Conservation (phyloP, 805 yeast genomes). For the Lachancea meyersii region DNA sequence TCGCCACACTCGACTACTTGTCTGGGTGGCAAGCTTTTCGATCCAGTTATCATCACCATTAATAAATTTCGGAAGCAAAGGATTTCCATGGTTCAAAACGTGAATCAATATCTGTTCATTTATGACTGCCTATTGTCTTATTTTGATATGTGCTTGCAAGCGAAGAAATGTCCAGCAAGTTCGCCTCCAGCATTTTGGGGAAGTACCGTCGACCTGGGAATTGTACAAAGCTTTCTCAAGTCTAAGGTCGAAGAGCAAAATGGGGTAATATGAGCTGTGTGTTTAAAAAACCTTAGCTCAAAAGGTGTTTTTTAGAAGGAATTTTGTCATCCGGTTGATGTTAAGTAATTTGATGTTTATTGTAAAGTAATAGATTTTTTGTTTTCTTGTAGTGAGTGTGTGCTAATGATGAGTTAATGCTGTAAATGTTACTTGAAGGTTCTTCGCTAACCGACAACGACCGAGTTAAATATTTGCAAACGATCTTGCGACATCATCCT, state of each 20-base stretch:
- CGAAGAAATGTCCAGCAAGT: slow-evolving; percentile 1
- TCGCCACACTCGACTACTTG: slow-evolving; percentile 4
- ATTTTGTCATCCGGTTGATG: not conserved
- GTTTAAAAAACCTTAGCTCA: too few relatives aligned
- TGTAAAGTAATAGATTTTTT: not conserved
- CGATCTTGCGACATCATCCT: slow-evolving; percentile 41
- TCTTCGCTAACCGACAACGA: not conserved
- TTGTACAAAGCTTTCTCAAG: slow-evolving; percentile 14
- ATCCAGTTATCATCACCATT: slow-evolving; percentile 57
- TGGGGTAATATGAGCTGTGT: too few relatives aligned
- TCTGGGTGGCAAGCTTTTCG: slow-evolving; percentile 27
- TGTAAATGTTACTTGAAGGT: not conserved
- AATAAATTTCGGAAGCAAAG: slow-evolving; percentile 66
- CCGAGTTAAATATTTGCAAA: too few relatives aligned
- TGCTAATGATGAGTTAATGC: not conserved
- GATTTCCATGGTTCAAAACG: slow-evolving; percentile 77
- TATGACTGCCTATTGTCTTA: slow-evolving; percentile 49
- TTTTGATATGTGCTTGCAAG: slow-evolving; percentile 15
- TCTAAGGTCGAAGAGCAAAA: slow-evolving; percentile 5
- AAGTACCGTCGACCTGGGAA: slow-evolving; percentile 8
- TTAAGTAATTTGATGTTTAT: slow-evolving; percentile 5
- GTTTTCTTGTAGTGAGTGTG: too few relatives aligned
- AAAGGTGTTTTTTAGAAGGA: too few relatives aligned
- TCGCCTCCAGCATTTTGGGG: slow-evolving; percentile 3
- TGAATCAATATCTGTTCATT: slow-evolving; percentile 67